phyloP scores from a whole-genome alignment of 176 grass and related monocot species.

The Avena insularis region DNA sequence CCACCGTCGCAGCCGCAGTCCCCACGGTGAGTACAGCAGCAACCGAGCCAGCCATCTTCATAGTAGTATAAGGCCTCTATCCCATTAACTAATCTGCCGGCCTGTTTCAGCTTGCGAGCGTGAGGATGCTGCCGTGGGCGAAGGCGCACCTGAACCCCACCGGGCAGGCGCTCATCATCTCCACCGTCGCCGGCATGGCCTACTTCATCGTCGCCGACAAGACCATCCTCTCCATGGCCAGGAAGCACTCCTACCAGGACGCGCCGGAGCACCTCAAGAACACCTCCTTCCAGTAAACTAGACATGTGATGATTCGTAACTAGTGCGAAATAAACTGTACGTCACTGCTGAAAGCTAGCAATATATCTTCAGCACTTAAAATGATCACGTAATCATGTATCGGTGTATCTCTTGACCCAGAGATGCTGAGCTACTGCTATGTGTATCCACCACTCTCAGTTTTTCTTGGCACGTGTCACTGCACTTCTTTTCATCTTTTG shows the following conservation, averaged over 20 bases:
- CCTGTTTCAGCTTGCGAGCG: slow-evolving; percentile 65
- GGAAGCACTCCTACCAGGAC: slow-evolving; percentile 56
- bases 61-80: not conserved
- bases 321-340: not conserved
- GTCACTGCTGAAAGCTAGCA: too few species aligned
- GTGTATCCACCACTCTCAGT: too few species aligned
- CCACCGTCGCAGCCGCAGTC: slow-evolving; percentile 62
- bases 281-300: slow-evolving; percentile 39
- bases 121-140: slow-evolving; percentile 79
- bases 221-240: slow-evolving; percentile 67
- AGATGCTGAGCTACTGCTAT: too few species aligned
- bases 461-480: too few species aligned
- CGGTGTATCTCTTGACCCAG: too few species aligned
- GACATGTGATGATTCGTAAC: not conserved
- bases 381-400: too few species aligned
- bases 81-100: not conserved
- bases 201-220: slow-evolving; percentile 83
- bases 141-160: slow-evolving; percentile 70
- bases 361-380: too few species aligned
- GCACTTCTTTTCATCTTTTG: too few species aligned
- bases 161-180: slow-evolving; percentile 79
- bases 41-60: not conserved
- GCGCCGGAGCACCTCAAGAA: slow-evolving; percentile 49
- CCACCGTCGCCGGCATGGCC: slow-evolving; percentile 66
- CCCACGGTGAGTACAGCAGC: slow-evolving; percentile 51